Conservation (phyloP, 2,329 filamentous ascomycete species). For the Herpomyces periplanetae region DNA sequence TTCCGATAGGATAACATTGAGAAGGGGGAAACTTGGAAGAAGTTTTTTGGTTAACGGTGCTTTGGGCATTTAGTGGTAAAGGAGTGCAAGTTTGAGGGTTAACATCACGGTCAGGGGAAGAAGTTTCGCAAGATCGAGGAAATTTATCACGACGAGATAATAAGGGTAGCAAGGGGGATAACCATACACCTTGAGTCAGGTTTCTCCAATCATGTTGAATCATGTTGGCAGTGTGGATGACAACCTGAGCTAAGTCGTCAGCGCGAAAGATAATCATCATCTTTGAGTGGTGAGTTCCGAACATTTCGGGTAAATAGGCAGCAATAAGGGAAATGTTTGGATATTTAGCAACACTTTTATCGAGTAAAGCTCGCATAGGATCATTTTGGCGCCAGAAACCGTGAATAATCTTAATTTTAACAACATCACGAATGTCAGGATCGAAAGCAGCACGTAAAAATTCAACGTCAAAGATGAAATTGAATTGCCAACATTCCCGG, state of each 20-base stretch:
- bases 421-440: conserved; percentile 12
- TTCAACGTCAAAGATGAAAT: conserved; percentile 17
- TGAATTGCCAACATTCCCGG: conserved; percentile 27
- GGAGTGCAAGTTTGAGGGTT: background rate
- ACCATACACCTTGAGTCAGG: conserved; percentile 53
- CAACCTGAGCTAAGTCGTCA: conserved; percentile 31
- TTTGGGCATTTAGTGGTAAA: too few species aligned
- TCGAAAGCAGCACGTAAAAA: conserved; percentile 12
- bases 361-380: conserved; percentile 3
- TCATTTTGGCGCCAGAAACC: conserved; percentile 28
- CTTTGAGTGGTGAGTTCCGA: conserved; percentile 53
- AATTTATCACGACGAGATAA: conserved; percentile 3
- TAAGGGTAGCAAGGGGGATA: conserved; percentile 24
- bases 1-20: conserved; percentile 11
- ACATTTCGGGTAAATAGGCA: conserved; percentile 43
- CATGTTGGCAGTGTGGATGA: conserved; percentile 74
- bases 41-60: too few species aligned
- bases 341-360: conserved; percentile 20
- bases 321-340: conserved; percentile 26
- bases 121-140: background rate
- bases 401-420: conserved; percentile 18
- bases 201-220: conserved; percentile 56
- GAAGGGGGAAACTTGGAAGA: too few species aligned
- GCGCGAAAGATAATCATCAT: conserved; percentile 50
- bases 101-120: conserved; percentile 2